These are phyloP conservation scores for Botrytis porri DNA, from an alignment of 2,329 filamentous ascomycete genomes.

Conservation along the genomic window DNA sequence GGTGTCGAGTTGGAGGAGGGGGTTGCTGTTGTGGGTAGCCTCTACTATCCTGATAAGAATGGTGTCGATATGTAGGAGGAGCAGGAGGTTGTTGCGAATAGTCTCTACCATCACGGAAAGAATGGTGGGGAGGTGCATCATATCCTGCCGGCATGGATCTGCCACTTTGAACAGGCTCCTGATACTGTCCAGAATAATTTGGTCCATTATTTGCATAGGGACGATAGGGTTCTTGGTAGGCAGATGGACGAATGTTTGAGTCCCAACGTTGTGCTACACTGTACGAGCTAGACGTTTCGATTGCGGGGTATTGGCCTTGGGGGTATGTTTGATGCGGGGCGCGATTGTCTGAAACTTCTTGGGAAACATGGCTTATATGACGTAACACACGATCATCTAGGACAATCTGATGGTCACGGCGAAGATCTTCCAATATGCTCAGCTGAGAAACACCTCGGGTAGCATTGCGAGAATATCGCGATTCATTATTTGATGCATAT, in stretches of 20 bases:
- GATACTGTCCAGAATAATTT: background rate
- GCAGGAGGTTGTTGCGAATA: constrained; percentile 23
- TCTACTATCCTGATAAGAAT: background rate
- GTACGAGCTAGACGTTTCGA: background rate
- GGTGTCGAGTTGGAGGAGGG: background rate
- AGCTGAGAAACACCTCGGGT: background rate
- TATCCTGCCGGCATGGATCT: background rate
- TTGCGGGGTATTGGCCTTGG: background rate
- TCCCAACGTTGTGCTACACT: background rate
- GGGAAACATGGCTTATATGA: background rate
- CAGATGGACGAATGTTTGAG: background rate
- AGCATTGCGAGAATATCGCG: background rate
- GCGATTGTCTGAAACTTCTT: background rate
- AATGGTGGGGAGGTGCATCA: background rate
- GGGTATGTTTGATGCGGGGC: background rate
- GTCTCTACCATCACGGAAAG: constrained; percentile 25
- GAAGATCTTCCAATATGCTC: background rate
- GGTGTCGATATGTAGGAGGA: background rate
- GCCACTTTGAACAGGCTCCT: background rate
- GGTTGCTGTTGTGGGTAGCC: background rate
- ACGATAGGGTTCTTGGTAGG: background rate
- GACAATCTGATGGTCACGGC: background rate
- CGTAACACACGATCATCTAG: background rate
- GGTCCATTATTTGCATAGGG: background rate
- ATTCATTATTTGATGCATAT: background rate